Evolutionary conservation across 805 yeast species (phyloP).

Genomic region (Suhomyces pyralidae): DNA sequence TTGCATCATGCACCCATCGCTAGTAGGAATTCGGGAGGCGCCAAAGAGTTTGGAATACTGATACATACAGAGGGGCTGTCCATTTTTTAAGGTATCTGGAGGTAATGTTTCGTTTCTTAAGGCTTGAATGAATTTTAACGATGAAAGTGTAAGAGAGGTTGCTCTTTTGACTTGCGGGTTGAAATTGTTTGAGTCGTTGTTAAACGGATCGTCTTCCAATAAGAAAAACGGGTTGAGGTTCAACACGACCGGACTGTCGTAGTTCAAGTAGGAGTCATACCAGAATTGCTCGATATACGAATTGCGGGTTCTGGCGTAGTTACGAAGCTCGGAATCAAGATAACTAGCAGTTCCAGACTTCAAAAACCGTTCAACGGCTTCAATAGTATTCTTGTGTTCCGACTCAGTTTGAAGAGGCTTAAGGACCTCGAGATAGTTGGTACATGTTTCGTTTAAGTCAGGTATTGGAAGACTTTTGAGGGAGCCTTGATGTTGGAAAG

Average conservation of each 20-base stretch:
- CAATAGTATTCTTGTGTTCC: constrained; percentile 61
- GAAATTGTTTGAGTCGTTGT: constrained; percentile 40
- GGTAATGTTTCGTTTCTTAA: constrained; percentile 70
- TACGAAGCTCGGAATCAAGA: constrained; percentile 62
- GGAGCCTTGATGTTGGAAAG: constrained; percentile 59
- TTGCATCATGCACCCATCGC: constrained; percentile 80
- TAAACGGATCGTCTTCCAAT: constrained; percentile 88
- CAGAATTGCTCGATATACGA: constrained; percentile 92
- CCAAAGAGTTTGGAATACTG: constrained; percentile 87
- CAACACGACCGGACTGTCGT: constrained; percentile 87
- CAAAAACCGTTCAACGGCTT: constrained; percentile 57
- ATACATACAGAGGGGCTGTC: constrained; percentile 77
- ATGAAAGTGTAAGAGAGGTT: constrained; percentile 70
- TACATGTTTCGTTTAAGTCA: constrained; percentile 62
- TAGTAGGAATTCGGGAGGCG: constrained; percentile 80
- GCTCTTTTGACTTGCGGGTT: constrained; percentile 73
- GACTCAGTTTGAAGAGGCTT: constrained; percentile 77
- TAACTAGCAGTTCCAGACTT: constrained; percentile 48
- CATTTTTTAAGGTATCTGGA: constrained; percentile 64
- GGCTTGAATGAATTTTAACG: constrained; percentile 77
- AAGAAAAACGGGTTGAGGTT: constrained; percentile 88
- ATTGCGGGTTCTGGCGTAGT: constrained; percentile 59
- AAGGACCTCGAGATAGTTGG: constrained; percentile 60
- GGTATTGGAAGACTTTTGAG: constrained; percentile 79
- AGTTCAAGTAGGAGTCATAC: constrained; percentile 85